Base-by-base conservation (phyloP, 2,329 filamentous ascomycete species). In the Claviceps sp. region DNA sequence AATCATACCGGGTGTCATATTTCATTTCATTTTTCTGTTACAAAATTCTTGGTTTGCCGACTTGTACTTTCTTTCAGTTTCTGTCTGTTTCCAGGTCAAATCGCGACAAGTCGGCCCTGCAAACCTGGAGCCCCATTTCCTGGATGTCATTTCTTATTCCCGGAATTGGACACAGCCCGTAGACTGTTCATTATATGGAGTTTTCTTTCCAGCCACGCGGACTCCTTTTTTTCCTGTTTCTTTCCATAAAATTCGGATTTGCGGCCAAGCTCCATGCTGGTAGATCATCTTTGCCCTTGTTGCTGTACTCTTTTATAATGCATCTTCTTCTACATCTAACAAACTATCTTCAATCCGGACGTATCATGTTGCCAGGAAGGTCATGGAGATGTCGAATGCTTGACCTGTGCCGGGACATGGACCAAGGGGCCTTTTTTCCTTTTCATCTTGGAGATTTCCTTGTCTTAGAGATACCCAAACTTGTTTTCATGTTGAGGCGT, bases 401-500 rank as follows among this genome's bases (percentile, higher is more conserved):
- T 62, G 56, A 65, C 61, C 60, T 65, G 61, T 65, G 64, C 57
- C 56, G 59, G 40, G 50, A 54, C 50, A 17, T 26, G 47, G 50
- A 54, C 58, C 58, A 57, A 57, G 63, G 61, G 58, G 58, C 58
- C 56, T 61, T 64, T 60, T 34, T 34, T 34, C 29, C 9, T 34
- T 34, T 34, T 11, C 9, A 34, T 34, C 26, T 29, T 29, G 29
- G 29, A 34, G 29, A 34, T 11, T 34, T 34, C 45, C 22, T 61
- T 61, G 61, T 65, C 59, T 65, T 16, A 58, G 60, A 66, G 65
- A 67, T 67, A 67, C 65, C 65, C 65, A 62, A 56, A 58, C 56
- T 59, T n/a, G n/a, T 57, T 53, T 40, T 40, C 29, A 45, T 56
- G 36, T 49, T 49, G 37, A 43, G 50, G 51, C 51, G 50, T 51